These are phyloP conservation scores for Fragaria ananassa DNA, from an alignment of 306 rosid species.

Conservation along the genomic window DNA sequence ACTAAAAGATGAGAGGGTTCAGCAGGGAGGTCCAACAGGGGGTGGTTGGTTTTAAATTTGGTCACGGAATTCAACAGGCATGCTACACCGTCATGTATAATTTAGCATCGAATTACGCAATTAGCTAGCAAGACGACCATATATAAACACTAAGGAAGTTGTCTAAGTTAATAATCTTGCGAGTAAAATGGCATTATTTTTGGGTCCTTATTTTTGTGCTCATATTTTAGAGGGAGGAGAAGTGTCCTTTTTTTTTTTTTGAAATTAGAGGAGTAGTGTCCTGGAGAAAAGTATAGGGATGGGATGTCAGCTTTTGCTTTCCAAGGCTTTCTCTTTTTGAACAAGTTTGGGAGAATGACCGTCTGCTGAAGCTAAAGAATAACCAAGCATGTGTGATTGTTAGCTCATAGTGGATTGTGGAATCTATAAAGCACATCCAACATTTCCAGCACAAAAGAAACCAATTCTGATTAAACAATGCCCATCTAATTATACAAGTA, in stretches of 20 bases:
- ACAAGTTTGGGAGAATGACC: constrained; percentile 58
- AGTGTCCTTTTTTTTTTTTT: constrained; percentile 12
- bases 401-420: constrained; percentile 43
- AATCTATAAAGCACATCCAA: constrained; percentile 53
- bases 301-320: constrained; percentile 75
- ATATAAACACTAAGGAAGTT: neutral
- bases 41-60: no score
- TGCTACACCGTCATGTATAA: no score
- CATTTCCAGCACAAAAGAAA: constrained; percentile 56
- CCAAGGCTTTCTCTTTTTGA: constrained; percentile 57
- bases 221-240: constrained; percentile 30
- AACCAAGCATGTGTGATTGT: constrained; percentile 33
- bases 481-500: neutral
- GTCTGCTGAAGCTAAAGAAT: constrained; percentile 44
- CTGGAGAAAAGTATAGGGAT: constrained; percentile 27
- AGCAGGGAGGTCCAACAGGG: no score
- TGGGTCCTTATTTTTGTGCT: neutral
- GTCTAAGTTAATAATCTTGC: neutral
- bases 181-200: neutral
- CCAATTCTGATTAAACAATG: constrained; percentile 12
- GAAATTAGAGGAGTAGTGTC: constrained; percentile 21
- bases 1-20: no score
- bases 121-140: no score
- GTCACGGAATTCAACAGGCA: no score
- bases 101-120: no score